These are phyloP conservation scores for Ophiocordyceps sinensis DNA, from an alignment of 2,329 filamentous ascomycete genomes.

Conservation along the genomic window DNA sequence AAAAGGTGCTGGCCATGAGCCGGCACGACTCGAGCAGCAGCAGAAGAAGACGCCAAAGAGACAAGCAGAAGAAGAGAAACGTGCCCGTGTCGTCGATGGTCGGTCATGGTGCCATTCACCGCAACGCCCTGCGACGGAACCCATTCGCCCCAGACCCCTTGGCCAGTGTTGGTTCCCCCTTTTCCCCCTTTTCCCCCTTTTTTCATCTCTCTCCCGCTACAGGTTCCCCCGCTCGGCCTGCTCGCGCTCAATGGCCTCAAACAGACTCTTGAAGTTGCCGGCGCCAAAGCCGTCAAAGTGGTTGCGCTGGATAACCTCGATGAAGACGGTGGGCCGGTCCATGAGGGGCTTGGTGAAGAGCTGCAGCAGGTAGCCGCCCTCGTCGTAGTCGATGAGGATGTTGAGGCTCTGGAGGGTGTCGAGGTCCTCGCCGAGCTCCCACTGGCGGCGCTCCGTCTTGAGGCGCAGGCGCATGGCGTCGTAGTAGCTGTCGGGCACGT, in stretches of 20 bases:
- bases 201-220: constrained; percentile 16
- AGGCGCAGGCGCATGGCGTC: constrained; percentile 59
- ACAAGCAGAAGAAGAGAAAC: neutral
- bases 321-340: constrained; percentile 89
- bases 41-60: neutral
- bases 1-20: too few relatives aligned
- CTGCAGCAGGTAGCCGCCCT: constrained; percentile 69
- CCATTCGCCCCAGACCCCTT: too few relatives aligned
- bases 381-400: constrained; percentile 91
- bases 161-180: too few relatives aligned
- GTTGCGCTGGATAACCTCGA: constrained; percentile 90
- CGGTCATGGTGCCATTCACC: too few relatives aligned
- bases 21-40: too few relatives aligned
- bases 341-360: constrained; percentile 78
- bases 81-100: too few relatives aligned
- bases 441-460: constrained; percentile 43
- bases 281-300: constrained; percentile 87
- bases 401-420: constrained; percentile 62
- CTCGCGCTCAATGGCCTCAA: constrained; percentile 90
- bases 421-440: constrained; percentile 65
- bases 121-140: too few relatives aligned
- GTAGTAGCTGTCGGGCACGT: constrained; percentile 79
- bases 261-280: constrained; percentile 89
- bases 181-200: too few relatives aligned
- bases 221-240: constrained; percentile 78